phyloP scores from a whole-genome alignment of 768 basidiomycete species.

The Leccinum rimulosum region DNA sequence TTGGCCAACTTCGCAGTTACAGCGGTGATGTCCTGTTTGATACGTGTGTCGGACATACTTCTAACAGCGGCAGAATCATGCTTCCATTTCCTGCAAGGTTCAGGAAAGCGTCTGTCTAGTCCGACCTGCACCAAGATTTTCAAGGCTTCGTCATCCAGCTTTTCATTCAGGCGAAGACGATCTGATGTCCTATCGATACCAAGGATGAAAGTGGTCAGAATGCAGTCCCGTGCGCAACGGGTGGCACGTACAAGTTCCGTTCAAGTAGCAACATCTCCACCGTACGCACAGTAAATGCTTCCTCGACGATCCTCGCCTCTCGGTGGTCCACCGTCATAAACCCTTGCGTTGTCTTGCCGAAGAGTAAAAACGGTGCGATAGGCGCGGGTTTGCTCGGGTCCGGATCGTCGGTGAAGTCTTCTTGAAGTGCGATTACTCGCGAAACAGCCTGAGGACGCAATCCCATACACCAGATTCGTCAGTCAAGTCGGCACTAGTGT shows the following conservation, averaged over 20 bases:
- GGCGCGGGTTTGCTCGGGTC: constrained; percentile 3
- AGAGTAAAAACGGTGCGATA: constrained; percentile 31
- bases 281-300: neutral
- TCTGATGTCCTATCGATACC: constrained; percentile 20
- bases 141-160: constrained; percentile 24
- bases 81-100: constrained; percentile 24
- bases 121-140: constrained; percentile 29
- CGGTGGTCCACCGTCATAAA: constrained; percentile 35
- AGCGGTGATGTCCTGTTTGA: neutral
- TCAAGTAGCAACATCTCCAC: constrained; percentile 14
- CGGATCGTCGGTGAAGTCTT: constrained; percentile 5
- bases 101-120: constrained; percentile 26
- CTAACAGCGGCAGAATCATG: constrained; percentile 8
- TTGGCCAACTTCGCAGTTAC: neutral
- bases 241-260: constrained; percentile 17
- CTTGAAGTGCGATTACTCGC: constrained; percentile 11
- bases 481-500: neutral
- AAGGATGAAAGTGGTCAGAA: neutral
- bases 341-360: constrained; percentile 41
- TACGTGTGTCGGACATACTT: neutral
- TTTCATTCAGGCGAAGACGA: constrained; percentile 23
- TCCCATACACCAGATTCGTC: neutral
- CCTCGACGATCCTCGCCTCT: constrained; percentile 7
- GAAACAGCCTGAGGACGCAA: constrained; percentile 9
- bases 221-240: neutral